Percentiles rank a stretch among this genome's conserved stretches.
Evolutionary conservation across 176 grass and related monocot species (phyloP).

Genomic region (Ananas comosus): DNA sequence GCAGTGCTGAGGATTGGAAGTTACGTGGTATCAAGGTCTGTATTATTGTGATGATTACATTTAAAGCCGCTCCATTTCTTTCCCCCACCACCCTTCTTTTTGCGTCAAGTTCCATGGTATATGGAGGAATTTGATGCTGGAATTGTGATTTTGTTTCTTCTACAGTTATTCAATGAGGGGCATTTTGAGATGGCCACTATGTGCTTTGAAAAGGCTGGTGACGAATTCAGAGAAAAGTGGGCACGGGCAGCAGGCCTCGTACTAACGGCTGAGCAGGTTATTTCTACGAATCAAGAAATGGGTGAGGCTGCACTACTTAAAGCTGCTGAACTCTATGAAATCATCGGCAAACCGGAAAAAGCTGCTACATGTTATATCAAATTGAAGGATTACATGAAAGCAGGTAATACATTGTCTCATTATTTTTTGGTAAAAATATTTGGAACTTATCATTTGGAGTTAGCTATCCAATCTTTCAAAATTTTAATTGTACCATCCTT

Average conservation of each 20-base stretch:
- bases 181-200: constrained; percentile 82
- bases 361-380: constrained; percentile 67
- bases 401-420: constrained; percentile 35
- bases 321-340: constrained; percentile 68
- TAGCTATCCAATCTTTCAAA: too few relatives aligned
- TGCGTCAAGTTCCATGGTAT: too few relatives aligned
- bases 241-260: constrained; percentile 73
- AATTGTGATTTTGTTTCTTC: not conserved
- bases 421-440: not conserved
- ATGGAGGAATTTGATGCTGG: not conserved
- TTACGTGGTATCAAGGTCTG: constrained; percentile 59
- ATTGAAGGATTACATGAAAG: constrained; percentile 52
- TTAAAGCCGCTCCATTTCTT: not conserved
- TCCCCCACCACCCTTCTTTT: too few relatives aligned
- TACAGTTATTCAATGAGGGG: constrained; percentile 64
- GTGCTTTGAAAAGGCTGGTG: constrained; percentile 87
- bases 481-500: not conserved
- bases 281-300: constrained; percentile 37
- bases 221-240: constrained; percentile 54
- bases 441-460: not conserved
- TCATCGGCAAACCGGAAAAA: constrained; percentile 60
- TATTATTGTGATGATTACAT: not conserved
- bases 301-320: constrained; percentile 33
- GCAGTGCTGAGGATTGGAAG: constrained; percentile 70
- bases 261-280: constrained; percentile 43